Evolutionary conservation across 495 filamentous ascomycete genomes (phyloP), one percentile per base, ranked within the genome.

Genomic region (Podospora bellae-mahoneyi): DNA sequence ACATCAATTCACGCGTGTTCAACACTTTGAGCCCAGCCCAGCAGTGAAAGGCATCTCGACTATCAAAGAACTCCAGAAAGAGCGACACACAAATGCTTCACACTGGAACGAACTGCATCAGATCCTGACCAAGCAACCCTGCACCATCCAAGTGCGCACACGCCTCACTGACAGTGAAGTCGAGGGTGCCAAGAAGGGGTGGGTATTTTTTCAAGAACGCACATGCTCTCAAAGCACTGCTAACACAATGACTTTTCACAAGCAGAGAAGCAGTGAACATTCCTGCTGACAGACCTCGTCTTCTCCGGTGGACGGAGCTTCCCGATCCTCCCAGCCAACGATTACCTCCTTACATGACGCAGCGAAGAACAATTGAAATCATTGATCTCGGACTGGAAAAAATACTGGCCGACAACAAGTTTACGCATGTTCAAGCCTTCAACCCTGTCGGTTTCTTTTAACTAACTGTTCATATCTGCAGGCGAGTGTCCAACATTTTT

Each of bases 41-140:
- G 26, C 26, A 1, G 54, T 62, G 64, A 70, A 66, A 57, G 71
- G 66, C 18, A 64, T 74, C 27, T 59, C 69, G 60, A 72, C 66
- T 32, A 71, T 76, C 64, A 79, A 73, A 69, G 73, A 75, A 26
- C 66, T 80, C 7, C 73, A 76, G 30, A 78, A 79, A 64, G 66
- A 75, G 68, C 73, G 68, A 64, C 68, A 67, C 73, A 66, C 65
- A 67, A 73, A 66, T 64, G 64, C 65, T 16, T 39, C 44, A 20
- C 64, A 66, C 23, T 83, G 80, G 79, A 72, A 71, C 18, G 81
- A 84, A 58, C 71, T 84, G 26, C 77, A 79, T 65, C 74, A 73
- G 62, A 78, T 77, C 56, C 67, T 84, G 1, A 55, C 65, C 19
- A 73, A 77, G 59, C 80, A 81, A 27, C 78, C 78, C 3, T 82